phyloP scores from a whole-genome alignment of 192 early-diverging fungal genomes.

The Gryganskiella cystojenkinii region DNA sequence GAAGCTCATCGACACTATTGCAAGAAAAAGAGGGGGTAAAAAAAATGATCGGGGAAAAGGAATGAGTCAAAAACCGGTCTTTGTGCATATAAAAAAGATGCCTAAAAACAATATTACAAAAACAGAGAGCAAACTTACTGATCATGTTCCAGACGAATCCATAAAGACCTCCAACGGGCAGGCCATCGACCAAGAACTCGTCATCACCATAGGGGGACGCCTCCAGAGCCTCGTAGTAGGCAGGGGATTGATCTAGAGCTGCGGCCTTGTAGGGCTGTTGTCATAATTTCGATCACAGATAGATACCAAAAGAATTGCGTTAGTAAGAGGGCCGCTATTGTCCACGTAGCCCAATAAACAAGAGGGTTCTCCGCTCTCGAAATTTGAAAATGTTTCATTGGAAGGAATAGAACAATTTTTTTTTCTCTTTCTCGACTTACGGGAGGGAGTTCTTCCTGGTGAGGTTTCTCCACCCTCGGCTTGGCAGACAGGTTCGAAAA shows the following conservation, averaged over 20 bases:
- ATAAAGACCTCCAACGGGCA: conserved; percentile 86
- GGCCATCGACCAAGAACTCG: conserved; percentile 87
- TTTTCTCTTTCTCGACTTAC: too few relatives aligned
- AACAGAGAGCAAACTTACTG: conserved; percentile 46
- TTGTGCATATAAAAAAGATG: too few relatives aligned
- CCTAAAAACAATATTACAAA: too few relatives aligned
- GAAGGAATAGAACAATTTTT: neutral
- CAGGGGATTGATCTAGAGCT: conserved; percentile 76
- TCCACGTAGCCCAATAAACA: neutral
- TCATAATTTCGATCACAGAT: conserved; percentile 4
- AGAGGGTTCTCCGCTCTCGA: neutral
- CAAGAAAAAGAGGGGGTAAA: conserved; percentile 6
- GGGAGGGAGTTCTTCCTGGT: conserved; percentile 63
- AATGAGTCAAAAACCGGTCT: too few relatives aligned
- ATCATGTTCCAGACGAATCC: conserved; percentile 86
- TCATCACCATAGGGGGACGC: conserved; percentile 80
- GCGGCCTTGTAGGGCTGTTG: conserved; percentile 79
- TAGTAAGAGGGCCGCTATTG: neutral
- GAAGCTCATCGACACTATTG: conserved; percentile 76
- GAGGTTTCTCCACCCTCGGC: conserved; percentile 53
- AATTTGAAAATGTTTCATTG: neutral
- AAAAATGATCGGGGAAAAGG: conserved; percentile 1
- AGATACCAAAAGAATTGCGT: neutral
- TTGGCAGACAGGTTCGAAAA: conserved; percentile 69
- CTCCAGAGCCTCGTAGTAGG: conserved; percentile 84